Evolutionary conservation across 2,329 filamentous ascomycete species (phyloP).

Genomic region (Ascochyta koolunga): DNA sequence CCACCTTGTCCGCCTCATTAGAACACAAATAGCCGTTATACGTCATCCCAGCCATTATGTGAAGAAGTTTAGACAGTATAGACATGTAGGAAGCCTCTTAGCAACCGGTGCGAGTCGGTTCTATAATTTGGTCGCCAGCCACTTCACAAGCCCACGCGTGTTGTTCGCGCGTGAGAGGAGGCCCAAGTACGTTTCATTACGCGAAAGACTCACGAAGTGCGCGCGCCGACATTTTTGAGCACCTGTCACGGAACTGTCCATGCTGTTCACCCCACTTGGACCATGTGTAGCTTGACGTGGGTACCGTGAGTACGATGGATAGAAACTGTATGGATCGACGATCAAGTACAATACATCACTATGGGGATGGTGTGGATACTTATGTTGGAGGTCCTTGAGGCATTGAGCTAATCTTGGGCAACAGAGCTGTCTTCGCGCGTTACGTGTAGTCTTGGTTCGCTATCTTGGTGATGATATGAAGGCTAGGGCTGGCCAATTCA

Average conservation of each 20-base stretch:
- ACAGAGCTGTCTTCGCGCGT: not conserved
- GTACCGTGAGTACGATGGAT: slow-evolving; percentile 6
- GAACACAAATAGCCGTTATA: not conserved
- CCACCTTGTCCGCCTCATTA: not conserved
- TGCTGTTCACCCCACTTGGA: slow-evolving; percentile 12
- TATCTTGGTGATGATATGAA: slow-evolving; percentile 1
- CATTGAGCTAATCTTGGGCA: not conserved
- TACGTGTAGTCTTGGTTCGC: slow-evolving; percentile 8
- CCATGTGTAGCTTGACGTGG: slow-evolving; percentile 3
- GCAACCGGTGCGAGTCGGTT: slow-evolving; percentile 4
- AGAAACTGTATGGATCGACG: slow-evolving; percentile 2
- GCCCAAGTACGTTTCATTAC: slow-evolving; percentile 10
- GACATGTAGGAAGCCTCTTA: not conserved
- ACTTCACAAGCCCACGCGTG: slow-evolving; percentile 9
- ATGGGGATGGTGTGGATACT: slow-evolving; percentile 1
- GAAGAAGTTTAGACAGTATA: not conserved
- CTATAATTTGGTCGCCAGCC: not conserved
- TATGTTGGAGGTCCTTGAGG: not conserved
- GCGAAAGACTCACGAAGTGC: slow-evolving; percentile 9
- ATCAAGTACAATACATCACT: slow-evolving; percentile 11
- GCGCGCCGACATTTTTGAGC: slow-evolving; percentile 9
- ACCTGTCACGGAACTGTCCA: slow-evolving; percentile 8
- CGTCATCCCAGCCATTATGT: not conserved
- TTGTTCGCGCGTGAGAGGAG: not conserved
- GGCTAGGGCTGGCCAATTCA: not conserved